phyloP scores from a whole-genome alignment of 306 rosid species.

The Quercus dentata region DNA sequence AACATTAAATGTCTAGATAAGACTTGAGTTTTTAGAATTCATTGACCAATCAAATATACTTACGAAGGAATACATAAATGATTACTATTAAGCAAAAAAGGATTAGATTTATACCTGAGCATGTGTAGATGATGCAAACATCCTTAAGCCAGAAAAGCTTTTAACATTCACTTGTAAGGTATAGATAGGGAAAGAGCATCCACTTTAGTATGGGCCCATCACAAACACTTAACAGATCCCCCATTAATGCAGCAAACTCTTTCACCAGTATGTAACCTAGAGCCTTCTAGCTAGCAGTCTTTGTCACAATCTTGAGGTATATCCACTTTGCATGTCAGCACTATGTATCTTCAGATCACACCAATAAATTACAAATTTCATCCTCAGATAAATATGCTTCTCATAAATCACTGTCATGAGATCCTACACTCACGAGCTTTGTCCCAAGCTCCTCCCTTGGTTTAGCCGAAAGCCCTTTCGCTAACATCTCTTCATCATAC shows the following conservation, averaged over 20 bases:
- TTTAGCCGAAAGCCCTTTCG: slow-evolving; percentile 76
- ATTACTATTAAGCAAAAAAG: background rate
- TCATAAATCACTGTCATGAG: slow-evolving; percentile 24
- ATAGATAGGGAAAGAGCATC: background rate
- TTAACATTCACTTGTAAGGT: background rate
- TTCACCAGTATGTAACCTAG: background rate
- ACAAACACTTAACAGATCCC: background rate
- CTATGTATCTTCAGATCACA: background rate
- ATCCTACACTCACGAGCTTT: too few relatives aligned
- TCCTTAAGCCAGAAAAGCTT: background rate
- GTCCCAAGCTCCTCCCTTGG: slow-evolving; percentile 76
- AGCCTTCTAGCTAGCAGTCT: background rate
- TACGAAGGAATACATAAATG: background rate
- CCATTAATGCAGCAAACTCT: background rate
- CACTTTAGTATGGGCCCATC: background rate
- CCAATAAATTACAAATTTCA: background rate
- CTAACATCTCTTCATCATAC: slow-evolving; percentile 84
- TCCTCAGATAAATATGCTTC: background rate
- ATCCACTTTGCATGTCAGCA: background rate
- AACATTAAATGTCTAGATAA: background rate
- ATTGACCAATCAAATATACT: background rate
- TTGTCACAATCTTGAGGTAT: background rate
- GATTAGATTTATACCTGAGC: background rate
- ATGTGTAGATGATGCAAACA: background rate
- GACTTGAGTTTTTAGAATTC: background rate